phyloP scores from a whole-genome alignment of 164 flowering plant species.

The Aristolochia contorta region DNA sequence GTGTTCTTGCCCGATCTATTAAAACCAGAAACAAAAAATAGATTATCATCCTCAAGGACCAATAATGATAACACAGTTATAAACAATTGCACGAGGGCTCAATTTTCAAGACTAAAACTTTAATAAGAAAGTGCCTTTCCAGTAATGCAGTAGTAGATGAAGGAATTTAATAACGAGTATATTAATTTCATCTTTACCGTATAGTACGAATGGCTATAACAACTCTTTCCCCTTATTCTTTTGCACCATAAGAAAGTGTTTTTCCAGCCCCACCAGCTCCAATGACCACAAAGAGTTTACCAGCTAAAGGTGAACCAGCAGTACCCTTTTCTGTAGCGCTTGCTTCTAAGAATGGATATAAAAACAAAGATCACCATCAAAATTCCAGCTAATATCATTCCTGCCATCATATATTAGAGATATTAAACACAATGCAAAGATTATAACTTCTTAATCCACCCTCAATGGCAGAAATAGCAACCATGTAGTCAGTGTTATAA shows the following conservation, averaged over 20 bases:
- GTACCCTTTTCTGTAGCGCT: constrained; percentile 8
- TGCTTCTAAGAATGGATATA: constrained; percentile 29
- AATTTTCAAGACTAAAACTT: too few species aligned
- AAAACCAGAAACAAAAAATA: constrained; percentile 1
- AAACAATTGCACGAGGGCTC: too few species aligned
- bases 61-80: too few species aligned
- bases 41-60: neutral
- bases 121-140: neutral
- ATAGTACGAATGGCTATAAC: constrained; percentile 86
- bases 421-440: neutral
- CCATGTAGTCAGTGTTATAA: constrained; percentile 78
- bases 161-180: neutral
- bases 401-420: neutral
- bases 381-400: neutral
- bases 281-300: constrained; percentile 75
- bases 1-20: constrained; percentile 71
- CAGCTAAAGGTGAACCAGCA: constrained; percentile 60
- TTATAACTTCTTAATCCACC: constrained; percentile 65
- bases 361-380: neutral
- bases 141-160: neutral
- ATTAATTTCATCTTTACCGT: constrained; percentile 45
- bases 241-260: constrained; percentile 98
- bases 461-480: constrained; percentile 87
- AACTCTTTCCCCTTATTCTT: constrained; percentile 77
- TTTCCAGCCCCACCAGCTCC: constrained; percentile 99